Evolutionary conservation across 2,329 filamentous ascomycete species (phyloP).

Genomic region (Fusarium bulbicola): DNA sequence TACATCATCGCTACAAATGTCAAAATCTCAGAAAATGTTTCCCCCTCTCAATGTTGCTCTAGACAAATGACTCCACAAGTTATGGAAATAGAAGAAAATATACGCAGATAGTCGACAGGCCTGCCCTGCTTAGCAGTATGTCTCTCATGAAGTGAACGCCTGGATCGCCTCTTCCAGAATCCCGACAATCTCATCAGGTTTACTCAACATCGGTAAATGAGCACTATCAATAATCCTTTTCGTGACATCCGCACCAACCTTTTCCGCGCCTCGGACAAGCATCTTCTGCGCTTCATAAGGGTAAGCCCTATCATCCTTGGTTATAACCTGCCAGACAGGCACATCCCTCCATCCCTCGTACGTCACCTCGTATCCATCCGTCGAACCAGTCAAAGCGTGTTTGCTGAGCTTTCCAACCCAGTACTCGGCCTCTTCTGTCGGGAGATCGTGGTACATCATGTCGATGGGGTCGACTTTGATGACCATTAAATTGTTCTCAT

Average conservation of each 20-base stretch:
- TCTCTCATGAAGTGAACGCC: conserved; percentile 12
- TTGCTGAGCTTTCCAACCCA: conserved; percentile 53
- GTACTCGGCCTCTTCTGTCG: conserved; percentile 51
- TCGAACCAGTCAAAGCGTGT: conserved; percentile 56
- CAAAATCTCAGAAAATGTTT: neutral
- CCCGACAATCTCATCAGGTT: conserved; percentile 50
- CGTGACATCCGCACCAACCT: conserved; percentile 48
- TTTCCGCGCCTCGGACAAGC: conserved; percentile 50
- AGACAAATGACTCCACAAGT: too few species aligned
- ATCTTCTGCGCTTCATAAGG: conserved; percentile 52
- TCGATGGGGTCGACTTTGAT: conserved; percentile 50
- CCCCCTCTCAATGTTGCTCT: neutral
- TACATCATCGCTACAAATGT: neutral
- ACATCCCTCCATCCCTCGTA: conserved; percentile 60
- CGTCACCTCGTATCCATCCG: conserved; percentile 53
- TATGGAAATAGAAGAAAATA: too few species aligned
- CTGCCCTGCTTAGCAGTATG: neutral
- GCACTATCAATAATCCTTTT: conserved; percentile 54
- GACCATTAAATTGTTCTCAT: conserved; percentile 52
- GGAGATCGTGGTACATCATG: conserved; percentile 61
- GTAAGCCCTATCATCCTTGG: conserved; percentile 52
- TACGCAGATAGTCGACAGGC: neutral
- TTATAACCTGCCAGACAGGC: conserved; percentile 57
- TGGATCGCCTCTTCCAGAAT: conserved; percentile 46
- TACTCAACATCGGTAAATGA: conserved; percentile 61